phyloP scores from a whole-genome alignment of 108 stramenopile species.

The Fragilaria radians region DNA sequence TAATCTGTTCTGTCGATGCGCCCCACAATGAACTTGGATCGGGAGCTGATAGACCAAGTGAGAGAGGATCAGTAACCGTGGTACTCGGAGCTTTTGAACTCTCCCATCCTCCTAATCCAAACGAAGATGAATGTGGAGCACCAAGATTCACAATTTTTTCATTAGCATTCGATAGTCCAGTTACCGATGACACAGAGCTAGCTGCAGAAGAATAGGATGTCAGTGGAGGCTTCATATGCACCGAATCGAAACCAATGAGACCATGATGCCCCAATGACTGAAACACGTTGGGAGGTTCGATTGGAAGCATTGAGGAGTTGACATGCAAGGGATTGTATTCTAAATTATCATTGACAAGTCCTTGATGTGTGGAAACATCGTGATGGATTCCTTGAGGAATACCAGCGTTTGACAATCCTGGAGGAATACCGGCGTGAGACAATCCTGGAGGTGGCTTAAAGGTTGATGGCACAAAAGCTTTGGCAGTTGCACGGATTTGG shows the following conservation, averaged over 20 bases:
- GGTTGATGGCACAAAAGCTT: slow-evolving; percentile 59
- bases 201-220: background rate
- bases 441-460: slow-evolving; percentile 11
- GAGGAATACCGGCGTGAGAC: background rate
- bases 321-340: background rate
- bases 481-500: slow-evolving; percentile 67
- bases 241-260: background rate
- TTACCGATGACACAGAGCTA: background rate
- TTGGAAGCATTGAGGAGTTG: background rate
- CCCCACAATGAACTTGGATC: background rate
- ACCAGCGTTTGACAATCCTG: background rate
- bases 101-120: background rate
- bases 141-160: background rate
- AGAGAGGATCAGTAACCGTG: background rate
- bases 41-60: background rate
- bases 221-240: background rate
- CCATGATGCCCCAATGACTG: background rate
- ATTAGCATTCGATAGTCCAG: background rate
- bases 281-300: background rate
- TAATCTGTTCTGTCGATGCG: background rate
- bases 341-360: too few relatives aligned
- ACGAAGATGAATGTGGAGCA: background rate
- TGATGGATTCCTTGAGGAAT: background rate
- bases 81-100: background rate
- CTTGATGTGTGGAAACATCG: too few relatives aligned